phyloP scores from a whole-genome alignment of 306 rosid species.

The Casuarina cunninghamiana region DNA sequence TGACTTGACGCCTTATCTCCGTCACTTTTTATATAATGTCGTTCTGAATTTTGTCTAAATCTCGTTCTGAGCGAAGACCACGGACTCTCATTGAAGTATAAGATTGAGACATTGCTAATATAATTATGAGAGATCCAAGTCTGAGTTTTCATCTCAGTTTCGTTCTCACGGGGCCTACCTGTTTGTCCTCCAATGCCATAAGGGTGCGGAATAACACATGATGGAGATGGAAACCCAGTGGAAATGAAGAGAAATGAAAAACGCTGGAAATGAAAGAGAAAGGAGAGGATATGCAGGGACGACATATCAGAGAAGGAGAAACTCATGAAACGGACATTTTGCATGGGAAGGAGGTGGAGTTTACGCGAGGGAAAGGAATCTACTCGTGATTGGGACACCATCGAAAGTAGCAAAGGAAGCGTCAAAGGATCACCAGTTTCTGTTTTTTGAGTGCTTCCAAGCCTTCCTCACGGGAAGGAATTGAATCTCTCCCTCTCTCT shows the following conservation, averaged over 20 bases:
- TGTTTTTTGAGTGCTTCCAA: constrained; percentile 58
- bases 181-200: background rate
- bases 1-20: too few species aligned
- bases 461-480: constrained; percentile 46
- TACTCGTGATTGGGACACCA: constrained; percentile 37
- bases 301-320: constrained; percentile 24
- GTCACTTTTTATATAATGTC: too few species aligned
- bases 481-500: constrained; percentile 2
- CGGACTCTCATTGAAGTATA: too few species aligned
- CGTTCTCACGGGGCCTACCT: background rate
- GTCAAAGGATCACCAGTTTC: constrained; percentile 40
- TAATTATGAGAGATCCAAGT: background rate
- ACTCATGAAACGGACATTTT: constrained; percentile 33
- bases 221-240: background rate
- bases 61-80: too few species aligned
- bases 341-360: constrained; percentile 48
- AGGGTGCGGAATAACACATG: background rate
- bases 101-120: background rate
- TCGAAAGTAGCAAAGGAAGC: constrained; percentile 32
- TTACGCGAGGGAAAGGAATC: constrained; percentile 40
- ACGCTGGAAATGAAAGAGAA: background rate
- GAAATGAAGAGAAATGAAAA: background rate
- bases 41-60: too few species aligned
- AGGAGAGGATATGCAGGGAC: constrained; percentile 21
- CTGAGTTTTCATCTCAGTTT: constrained; percentile 1